phyloP scores from a whole-genome alignment of 176 grass and related monocot genomes.

The Lolium multiflorum region DNA sequence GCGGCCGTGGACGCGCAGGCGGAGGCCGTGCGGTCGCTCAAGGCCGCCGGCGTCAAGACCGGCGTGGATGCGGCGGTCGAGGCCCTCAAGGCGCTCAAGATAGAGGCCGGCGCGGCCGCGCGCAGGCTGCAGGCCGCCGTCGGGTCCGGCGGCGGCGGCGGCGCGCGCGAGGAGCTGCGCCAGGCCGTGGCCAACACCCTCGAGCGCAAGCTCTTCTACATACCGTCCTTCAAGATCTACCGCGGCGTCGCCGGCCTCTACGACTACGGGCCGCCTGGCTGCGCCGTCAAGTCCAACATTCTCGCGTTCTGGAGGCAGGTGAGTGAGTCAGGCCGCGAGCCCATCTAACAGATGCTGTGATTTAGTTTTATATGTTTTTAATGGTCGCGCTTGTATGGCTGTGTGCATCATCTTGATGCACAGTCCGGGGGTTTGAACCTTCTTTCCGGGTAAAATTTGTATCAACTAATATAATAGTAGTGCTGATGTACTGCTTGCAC shows the following conservation, averaged over 20 bases:
- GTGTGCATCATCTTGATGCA: too few species aligned
- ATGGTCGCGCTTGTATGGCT: background rate
- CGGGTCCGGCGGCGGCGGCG: constrained; percentile 29
- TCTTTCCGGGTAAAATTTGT: too few species aligned
- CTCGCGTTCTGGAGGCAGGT: constrained; percentile 88
- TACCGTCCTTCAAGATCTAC: constrained; percentile 87
- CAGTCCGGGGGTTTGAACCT: too few species aligned
- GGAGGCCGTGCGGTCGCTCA: constrained; percentile 60
- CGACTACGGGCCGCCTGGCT: constrained; percentile 81
- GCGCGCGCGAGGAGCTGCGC: constrained; percentile 61
- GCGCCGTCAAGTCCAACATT: constrained; percentile 81
- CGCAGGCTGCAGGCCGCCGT: constrained; percentile 53
- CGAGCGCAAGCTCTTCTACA: constrained; percentile 80
- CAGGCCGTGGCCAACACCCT: constrained; percentile 86
- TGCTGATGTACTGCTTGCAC: background rate
- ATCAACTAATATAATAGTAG: background rate
- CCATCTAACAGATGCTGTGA: background rate
- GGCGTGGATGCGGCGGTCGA: constrained; percentile 64
- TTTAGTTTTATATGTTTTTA: background rate
- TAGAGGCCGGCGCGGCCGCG: constrained; percentile 60
- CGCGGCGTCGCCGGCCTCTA: constrained; percentile 86
- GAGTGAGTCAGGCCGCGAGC: constrained; percentile 33
- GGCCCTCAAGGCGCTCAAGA: constrained; percentile 66
- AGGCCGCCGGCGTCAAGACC: constrained; percentile 45
- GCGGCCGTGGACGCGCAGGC: constrained; percentile 62